Conservation (phyloP, 1,284 basidiomycete genomes). For the Ustilago loliicola region DNA sequence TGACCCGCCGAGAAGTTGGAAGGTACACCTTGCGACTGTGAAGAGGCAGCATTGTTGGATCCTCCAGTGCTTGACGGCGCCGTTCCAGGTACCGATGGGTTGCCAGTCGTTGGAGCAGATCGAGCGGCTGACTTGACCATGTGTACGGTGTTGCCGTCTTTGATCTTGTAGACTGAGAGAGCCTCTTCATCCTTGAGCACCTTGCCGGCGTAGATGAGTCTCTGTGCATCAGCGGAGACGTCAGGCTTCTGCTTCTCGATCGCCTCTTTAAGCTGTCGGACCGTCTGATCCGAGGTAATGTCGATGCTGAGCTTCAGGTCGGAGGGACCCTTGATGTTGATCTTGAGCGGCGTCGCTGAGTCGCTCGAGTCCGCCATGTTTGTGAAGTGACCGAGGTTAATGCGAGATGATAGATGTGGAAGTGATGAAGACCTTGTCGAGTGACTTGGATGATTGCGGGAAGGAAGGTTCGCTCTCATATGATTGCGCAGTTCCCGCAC, state of each 20-base stretch:
- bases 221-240: constrained; percentile 65
- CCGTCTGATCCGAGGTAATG: constrained; percentile 57
- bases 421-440: background rate
- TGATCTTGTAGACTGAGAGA: constrained; percentile 64
- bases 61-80: constrained; percentile 28
- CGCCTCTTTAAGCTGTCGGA: constrained; percentile 64
- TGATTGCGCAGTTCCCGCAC: background rate
- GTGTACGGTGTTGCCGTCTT: constrained; percentile 66
- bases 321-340: constrained; percentile 68
- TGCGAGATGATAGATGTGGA: background rate
- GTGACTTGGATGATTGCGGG: background rate
- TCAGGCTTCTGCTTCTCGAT: constrained; percentile 62
- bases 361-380: constrained; percentile 45
- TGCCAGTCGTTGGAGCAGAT: constrained; percentile 56
- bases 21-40: constrained; percentile 62
- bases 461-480: background rate
- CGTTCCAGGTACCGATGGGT: constrained; percentile 43
- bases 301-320: constrained; percentile 62
- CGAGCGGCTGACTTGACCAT: constrained; percentile 65
- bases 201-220: constrained; percentile 68
- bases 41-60: constrained; percentile 40
- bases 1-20: constrained; percentile 67
- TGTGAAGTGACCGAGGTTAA: background rate
- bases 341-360: constrained; percentile 48
- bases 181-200: constrained; percentile 67